Conservation (phyloP, 306 rosid genomes). For the Quercus suber region DNA sequence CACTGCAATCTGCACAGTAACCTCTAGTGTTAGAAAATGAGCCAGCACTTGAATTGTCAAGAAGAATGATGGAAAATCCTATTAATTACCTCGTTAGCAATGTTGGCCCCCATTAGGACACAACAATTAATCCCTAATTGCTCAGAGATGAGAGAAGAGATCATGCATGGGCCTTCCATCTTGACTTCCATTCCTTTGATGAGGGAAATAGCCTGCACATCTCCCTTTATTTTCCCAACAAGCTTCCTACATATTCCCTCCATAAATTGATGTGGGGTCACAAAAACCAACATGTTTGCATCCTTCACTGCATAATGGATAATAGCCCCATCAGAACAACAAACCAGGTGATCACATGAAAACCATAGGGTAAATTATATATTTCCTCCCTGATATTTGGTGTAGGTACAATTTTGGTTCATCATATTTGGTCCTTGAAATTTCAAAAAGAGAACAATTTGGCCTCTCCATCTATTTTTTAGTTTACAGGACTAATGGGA, state of each 20-base stretch:
- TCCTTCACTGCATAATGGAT: constrained; percentile 56
- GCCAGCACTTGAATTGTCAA: background rate
- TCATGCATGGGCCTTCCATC: constrained; percentile 95
- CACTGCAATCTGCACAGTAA: constrained; percentile 57
- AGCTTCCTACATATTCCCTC: constrained; percentile 77
- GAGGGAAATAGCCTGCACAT: constrained; percentile 80
- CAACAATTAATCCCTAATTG: constrained; percentile 73
- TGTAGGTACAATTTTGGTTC: no score
- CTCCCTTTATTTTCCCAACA: constrained; percentile 56
- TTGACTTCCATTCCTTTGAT: constrained; percentile 96
- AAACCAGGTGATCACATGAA: background rate
- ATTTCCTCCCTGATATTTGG: no score
- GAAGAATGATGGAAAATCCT: background rate
- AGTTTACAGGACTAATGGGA: no score
- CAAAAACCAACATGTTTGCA: constrained; percentile 87
- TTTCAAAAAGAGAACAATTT: no score
- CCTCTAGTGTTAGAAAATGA: constrained; percentile 8
- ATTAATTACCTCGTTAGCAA: constrained; percentile 71
- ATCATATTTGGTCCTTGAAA: no score
- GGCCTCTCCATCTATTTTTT: no score
- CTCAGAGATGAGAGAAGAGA: constrained; percentile 70
- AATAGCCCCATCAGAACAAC: constrained; percentile 15
- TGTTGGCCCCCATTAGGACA: constrained; percentile 94
- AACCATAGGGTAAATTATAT: background rate
- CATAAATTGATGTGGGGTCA: constrained; percentile 92